Base-by-base conservation (phyloP, 768 basidiomycete genomes). In the Lentinula lateritia region DNA sequence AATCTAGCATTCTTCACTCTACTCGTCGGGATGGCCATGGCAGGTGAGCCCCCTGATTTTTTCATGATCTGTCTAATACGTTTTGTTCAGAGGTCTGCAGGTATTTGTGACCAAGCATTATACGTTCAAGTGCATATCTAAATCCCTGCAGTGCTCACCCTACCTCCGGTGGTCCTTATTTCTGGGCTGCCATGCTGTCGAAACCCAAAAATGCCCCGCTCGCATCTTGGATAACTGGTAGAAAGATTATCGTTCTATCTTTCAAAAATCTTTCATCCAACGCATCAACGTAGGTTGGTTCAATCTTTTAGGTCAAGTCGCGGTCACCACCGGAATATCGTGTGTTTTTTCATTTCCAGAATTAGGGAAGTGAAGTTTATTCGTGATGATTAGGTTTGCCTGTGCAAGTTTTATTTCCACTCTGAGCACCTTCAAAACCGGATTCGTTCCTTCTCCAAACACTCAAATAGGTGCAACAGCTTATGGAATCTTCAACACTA, bases 151-250 rank as follows among this genome's bases (percentile, higher is more conserved):
- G 86, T 63, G 85, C 87, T 2, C 87, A 85, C 73, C 87, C 86
- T 5, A 88, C 87, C 2, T 86, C 83, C 53, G 87, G 89, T 6
- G 89, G 89, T 0, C 89, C 90, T 0, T 90, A 90, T 66, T 90
- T 86, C 71, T 90, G 89, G 90, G 85, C 88, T n/a, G 88, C 89
- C 1, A 88, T 90, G 83, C 72, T 91, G 0, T 84, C 87, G 1
- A 75, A 75, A 58, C 83, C 81, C 1, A 65, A 80, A 64, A 71
- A 80, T 41, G 87, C 87, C 3, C 75, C 88, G 0, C 76, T 90
- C 35, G 85, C 87, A 2, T 88, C 88, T 0, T 92, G 89, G 89
- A 78, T 87, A 12, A 87, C 86, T 1, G 89, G 84, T 73, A 61
- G 9, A 65, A 60, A 43, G 20, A 20, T 5, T 38, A 9, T 39